Evolutionary conservation across 2,329 filamentous ascomycete genomes (phyloP).

Genomic region (Pseudogymnoascus sp.): DNA sequence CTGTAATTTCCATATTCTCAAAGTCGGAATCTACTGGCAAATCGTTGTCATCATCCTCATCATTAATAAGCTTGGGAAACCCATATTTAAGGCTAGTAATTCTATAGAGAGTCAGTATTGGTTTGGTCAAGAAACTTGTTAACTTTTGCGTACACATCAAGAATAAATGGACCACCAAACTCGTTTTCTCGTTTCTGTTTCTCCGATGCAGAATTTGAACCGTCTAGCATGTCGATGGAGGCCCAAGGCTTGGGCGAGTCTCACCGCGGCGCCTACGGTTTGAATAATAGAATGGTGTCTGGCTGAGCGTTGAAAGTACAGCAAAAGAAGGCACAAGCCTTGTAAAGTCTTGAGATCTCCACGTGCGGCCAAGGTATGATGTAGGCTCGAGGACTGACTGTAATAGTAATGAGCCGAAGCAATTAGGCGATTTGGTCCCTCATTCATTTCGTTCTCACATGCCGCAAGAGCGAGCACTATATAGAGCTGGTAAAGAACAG

Average conservation of each 20-base stretch:
- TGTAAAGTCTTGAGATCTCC: background rate
- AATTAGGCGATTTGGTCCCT: background rate
- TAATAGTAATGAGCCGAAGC: background rate
- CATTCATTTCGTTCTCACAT: background rate
- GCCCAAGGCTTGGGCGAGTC: background rate
- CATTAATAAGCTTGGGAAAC: constrained; percentile 6
- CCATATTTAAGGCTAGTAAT: constrained; percentile 9
- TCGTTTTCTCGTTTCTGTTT: constrained; percentile 2
- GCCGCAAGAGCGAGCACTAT: background rate
- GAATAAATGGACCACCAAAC: constrained; percentile 10
- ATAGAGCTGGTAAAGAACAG: background rate
- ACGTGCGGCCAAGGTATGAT: background rate
- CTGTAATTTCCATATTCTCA: background rate
- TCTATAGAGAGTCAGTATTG: background rate
- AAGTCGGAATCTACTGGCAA: background rate
- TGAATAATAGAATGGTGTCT: background rate
- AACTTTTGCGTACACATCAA: constrained; percentile 4
- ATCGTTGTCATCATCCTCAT: constrained; percentile 11
- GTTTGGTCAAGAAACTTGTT: background rate
- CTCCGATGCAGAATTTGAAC: background rate
- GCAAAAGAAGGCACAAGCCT: background rate
- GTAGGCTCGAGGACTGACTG: background rate
- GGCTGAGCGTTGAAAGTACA: background rate
- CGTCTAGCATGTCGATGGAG: background rate
- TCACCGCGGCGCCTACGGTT: background rate